Evolutionary conservation across 257 asterid species (phyloP), one percentile per base, ranked within the genome.

Genomic region (Lycium barbarum): DNA sequence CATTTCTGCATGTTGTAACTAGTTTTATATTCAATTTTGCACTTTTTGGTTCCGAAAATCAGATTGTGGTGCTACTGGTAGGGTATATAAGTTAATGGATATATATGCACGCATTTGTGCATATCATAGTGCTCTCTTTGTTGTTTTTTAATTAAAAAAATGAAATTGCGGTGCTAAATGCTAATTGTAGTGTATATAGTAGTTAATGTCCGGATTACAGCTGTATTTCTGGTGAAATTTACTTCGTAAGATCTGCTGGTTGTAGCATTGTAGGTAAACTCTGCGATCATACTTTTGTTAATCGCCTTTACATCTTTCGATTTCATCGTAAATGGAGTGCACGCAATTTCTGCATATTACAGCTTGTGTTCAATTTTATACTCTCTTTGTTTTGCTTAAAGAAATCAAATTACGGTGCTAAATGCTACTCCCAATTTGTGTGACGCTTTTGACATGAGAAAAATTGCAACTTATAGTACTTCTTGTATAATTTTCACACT

Each of bases 221-320:
- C 26, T 53, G 49, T 78, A 53, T 76, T 51, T 76, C 22, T 76
- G 63, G 22, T 53, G 63, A 51, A 51, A 76, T 22, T 76, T 76
- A 22, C 26, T 3, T 26, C 33, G 33, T 26, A 26, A 26, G 33
- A 26, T 26, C 33, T 26, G 33, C 33, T 26, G 33, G 33, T 26
- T 26, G 33, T 26, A 26, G 33, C 33, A 0, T 26, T 26, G 33
- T 26, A 26, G 33, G 45, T 40, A 40, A 40, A 40, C 45, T 40
- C 45, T 40, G 5, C 45, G 45, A 2, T 40, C 45, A 40, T 40
- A 40, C 45, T 40, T 40, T 40, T 40, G 45, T 40, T 40, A 40
- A 40, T 40, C 5, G 45, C 62, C 7, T 55, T 55, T 55, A 55
- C 18, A 55, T 55, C 62, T 7, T 15, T 18, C 62, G 17, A 55